Percentiles rank a stretch among this genome's conserved stretches.
phyloP scores from a whole-genome alignment of 2,329 filamentous ascomycete genomes.

The Penicillium sumatraense region DNA sequence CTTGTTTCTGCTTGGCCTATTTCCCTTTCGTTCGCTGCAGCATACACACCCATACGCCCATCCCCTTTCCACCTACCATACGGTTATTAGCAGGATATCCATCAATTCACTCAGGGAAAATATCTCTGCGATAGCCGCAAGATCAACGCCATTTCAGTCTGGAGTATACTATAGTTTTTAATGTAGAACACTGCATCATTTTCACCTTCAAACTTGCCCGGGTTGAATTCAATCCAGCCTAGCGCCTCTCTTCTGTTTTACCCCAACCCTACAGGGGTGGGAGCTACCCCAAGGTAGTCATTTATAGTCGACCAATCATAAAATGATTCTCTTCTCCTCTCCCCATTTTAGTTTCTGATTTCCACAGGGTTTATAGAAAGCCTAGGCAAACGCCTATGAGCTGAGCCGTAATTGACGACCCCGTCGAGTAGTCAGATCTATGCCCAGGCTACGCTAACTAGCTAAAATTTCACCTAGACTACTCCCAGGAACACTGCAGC shows the following conservation, averaged over 20 bases:
- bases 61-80: neutral
- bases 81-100: neutral
- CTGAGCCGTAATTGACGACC: neutral
- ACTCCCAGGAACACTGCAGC: neutral
- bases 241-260: neutral
- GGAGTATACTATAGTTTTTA: too few relatives aligned
- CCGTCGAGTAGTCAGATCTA: neutral
- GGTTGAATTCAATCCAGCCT: too few relatives aligned
- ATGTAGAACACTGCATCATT: too few relatives aligned
- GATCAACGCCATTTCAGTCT: too few relatives aligned
- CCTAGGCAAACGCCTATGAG: neutral
- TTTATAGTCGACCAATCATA: too few relatives aligned
- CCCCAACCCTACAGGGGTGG: neutral
- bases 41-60: neutral
- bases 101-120: neutral
- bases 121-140: neutral
- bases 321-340: too few relatives aligned
- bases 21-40: neutral
- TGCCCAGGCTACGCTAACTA: neutral
- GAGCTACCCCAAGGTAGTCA: too few relatives aligned
- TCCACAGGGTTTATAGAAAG: neutral
- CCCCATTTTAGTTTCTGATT: neutral
- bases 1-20: conserved; percentile 5
- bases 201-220: too few relatives aligned
- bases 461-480: too few relatives aligned